A percentile compares a stretch with the other conserved stretches of the same genome.
These are phyloP conservation scores for Sedum album DNA, from an alignment of 164 flowering plant genomes.

Conservation along the genomic window DNA sequence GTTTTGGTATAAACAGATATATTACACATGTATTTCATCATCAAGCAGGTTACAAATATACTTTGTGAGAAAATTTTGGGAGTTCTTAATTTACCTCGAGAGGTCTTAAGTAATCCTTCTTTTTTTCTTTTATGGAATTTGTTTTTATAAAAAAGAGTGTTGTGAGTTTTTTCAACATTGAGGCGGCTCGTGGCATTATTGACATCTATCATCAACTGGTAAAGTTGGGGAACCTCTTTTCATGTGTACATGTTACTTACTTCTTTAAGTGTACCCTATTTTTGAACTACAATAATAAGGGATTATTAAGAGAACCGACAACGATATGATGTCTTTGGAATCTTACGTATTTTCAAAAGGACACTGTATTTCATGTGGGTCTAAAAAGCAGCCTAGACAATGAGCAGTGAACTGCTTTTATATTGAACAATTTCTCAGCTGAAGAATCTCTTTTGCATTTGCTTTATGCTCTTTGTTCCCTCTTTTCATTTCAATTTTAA, in stretches of 20 bases:
- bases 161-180: too few species aligned
- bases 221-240: background rate
- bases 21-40: too few species aligned
- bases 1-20: too few species aligned
- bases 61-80: too few species aligned
- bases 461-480: background rate
- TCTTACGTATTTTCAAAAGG: background rate
- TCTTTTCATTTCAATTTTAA: background rate
- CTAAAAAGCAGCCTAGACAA: background rate
- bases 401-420: background rate
- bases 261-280: too few species aligned
- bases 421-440: background rate
- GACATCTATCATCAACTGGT: background rate
- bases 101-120: too few species aligned
- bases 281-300: background rate
- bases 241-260: background rate
- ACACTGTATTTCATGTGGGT: conserved; percentile 5
- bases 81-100: too few species aligned
- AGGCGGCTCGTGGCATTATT: background rate
- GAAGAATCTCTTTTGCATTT: background rate
- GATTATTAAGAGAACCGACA: background rate
- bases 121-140: too few species aligned
- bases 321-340: background rate
- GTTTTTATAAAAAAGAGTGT: too few species aligned
- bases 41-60: too few species aligned